phyloP scores from a whole-genome alignment of 1,284 basidiomycete species.

The Retiboletus flavoniger region DNA sequence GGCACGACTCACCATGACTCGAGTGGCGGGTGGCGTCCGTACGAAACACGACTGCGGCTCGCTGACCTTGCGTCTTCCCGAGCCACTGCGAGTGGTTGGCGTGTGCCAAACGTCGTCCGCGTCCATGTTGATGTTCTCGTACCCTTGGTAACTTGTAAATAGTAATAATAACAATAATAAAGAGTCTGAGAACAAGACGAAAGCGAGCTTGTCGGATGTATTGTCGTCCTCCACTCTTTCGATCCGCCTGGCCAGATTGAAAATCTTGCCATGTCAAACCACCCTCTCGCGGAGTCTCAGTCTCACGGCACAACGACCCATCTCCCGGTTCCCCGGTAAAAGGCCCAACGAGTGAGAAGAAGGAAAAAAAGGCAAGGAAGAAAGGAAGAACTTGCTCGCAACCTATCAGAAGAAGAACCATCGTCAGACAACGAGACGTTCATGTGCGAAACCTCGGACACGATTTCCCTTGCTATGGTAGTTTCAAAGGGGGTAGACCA shows the following conservation, averaged over 20 bases:
- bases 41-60: neutral
- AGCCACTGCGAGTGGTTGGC: neutral
- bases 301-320: neutral
- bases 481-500: neutral
- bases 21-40: neutral
- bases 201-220: conserved; percentile 7
- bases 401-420: conserved; percentile 1
- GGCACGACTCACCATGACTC: conserved; percentile 7
- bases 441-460: conserved; percentile 4
- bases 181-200: neutral
- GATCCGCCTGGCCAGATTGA: neutral
- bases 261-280: neutral
- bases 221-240: neutral
- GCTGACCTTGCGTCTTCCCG: neutral
- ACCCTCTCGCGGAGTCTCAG: conserved; percentile 9
- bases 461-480: neutral
- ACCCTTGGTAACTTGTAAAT: neutral
- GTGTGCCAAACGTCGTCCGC: neutral
- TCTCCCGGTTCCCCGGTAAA: conserved; percentile 2
- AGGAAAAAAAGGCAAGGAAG: neutral
- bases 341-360: neutral
- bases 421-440: neutral
- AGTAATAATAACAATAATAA: neutral
- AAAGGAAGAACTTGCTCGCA: neutral
- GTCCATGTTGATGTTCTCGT: neutral